These are phyloP conservation scores for Conoideocrella luteorostrata DNA, from an alignment of 2,329 filamentous ascomycete genomes.

Conservation along the genomic window DNA sequence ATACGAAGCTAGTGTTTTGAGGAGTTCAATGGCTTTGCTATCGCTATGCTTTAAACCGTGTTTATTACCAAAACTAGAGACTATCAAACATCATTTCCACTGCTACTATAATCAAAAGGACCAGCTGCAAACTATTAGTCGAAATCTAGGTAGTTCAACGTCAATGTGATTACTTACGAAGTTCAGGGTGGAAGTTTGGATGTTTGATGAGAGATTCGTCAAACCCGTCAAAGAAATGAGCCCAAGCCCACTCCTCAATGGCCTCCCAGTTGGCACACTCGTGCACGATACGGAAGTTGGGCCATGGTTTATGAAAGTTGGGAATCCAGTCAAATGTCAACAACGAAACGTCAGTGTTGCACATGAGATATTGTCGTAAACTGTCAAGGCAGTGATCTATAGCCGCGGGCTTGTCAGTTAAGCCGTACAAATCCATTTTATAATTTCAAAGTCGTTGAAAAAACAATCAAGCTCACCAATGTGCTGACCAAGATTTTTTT, in stretches of 20 bases:
- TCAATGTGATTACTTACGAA: constrained; percentile 8
- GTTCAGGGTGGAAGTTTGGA: constrained; percentile 8
- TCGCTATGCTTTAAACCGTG: too few relatives aligned
- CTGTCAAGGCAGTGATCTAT: constrained; percentile 9
- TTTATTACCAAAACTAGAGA: too few relatives aligned
- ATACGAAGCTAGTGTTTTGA: too few relatives aligned
- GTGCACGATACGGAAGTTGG: constrained; percentile 8
- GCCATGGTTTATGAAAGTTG: constrained; percentile 8
- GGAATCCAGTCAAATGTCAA: constrained; percentile 10
- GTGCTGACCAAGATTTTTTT: constrained; percentile 8
- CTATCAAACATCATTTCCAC: constrained; percentile 5
- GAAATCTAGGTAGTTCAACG: too few relatives aligned
- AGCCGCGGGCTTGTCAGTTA: too few relatives aligned
- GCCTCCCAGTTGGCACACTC: constrained; percentile 7
- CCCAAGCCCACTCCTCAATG: constrained; percentile 8
- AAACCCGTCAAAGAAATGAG: constrained; percentile 6
- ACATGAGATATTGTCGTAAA: constrained; percentile 8
- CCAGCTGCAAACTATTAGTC: constrained; percentile 1
- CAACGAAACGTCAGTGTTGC: constrained; percentile 6
- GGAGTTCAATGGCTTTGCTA: too few relatives aligned
- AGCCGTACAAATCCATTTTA: too few relatives aligned
- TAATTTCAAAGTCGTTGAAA: too few relatives aligned
- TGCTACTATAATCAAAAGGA: constrained; percentile 6
- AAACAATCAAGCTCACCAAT: too few relatives aligned
- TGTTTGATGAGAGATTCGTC: constrained; percentile 5